Base-by-base conservation (phyloP, 1,139 yeast genomes). In the Candida pseudoviswanathii region DNA sequence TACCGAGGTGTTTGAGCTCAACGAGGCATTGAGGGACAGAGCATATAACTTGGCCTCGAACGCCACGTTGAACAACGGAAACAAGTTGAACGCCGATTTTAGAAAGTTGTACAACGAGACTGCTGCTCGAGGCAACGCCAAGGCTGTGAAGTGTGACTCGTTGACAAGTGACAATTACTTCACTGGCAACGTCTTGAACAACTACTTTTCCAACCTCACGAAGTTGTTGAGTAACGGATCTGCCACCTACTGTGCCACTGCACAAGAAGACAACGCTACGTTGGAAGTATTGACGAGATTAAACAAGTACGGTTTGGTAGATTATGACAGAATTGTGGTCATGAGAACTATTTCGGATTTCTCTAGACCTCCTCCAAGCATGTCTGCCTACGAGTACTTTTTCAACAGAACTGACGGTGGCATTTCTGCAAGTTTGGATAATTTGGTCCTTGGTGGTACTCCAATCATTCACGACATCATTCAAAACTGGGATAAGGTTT, bases 201-300 rank as follows among this genome's bases (percentile, higher is more conserved):
- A 80, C 58, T 71, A 81, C 57, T 81, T 82, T 61, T 62, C 73
- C 31, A 71, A 73, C 61, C 79, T 70, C 60, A 75, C 85, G 32
- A 54, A 60, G 29, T 60, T 82, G 55, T 65, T 83, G 64, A 78
- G 87, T 54, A 84, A 84, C 59, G 84, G 83, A 44, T 74, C 85
- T 43, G 86, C 82, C 25, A 68, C 67, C 30, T 84, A 82, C 70
- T 81, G 87, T 64, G 64, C 84, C 32, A 80, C 86, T 44, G 87
- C 86, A 48, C 87, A 83, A 65, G 89, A 84, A 65, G 89, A 84
- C 62, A 81, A 83, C 60, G 89, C 89, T 32, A 73, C 85, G 9
- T 75, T 84, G 59, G 86, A 84, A 63, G 82, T 84, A 3, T 66
- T 84, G 52, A 61, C 80, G 40, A 78, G 89, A 68, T 74, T 80